Evolutionary conservation across 176 grass and related monocot genomes (phyloP), one percentile per base, ranked within the genome.

Genomic region (Triticum urartu): DNA sequence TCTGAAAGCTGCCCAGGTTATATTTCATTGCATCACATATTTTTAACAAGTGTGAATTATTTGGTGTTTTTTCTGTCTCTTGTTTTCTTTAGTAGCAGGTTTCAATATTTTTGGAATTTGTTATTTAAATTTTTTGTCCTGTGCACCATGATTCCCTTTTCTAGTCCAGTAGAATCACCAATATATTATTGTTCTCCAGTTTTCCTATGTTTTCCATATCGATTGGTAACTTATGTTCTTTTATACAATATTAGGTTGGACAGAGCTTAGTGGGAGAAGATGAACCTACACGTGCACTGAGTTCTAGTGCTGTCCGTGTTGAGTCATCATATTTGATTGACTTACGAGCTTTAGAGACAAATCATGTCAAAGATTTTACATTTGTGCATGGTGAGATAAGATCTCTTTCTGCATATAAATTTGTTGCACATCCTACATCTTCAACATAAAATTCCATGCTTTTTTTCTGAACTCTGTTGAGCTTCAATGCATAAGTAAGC

Each of bases 261-360:
- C 95, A 95, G 54, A 90, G 85, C 79, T 88, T 98, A 79, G 96
- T 90, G 81, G 93, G 91, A 94, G 93, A 98, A 84, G 93, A 98
- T 82, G 96, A 95, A 74, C 84, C 87, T 69, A 85, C 85, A 52
- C 80, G 83, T 85, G 68, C 30, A 21, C 86, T 84, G 73, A 89
- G 91, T 85, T 87, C 85, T 50, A 34, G 64, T 80, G 88, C 93
- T 84, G 81, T 92, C 83, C 86, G 88, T 20, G 86, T 94, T 18
- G 93, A 98, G 61, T 94, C 96, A 42, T 98, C 96, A 25, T 94
- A 98, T 92, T 88, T 82, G 65, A 95, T 98, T 80, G 91, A 95
- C 52, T 88, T 98, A 65, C 93, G 64, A 60, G 79, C 87, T 79
- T 78, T 98, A 83, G 92, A 92, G 61, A 90, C 95, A 32, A 98